Conservation (phyloP, 2,329 filamentous ascomycete species). For the Pestalotiopsis sp. region DNA sequence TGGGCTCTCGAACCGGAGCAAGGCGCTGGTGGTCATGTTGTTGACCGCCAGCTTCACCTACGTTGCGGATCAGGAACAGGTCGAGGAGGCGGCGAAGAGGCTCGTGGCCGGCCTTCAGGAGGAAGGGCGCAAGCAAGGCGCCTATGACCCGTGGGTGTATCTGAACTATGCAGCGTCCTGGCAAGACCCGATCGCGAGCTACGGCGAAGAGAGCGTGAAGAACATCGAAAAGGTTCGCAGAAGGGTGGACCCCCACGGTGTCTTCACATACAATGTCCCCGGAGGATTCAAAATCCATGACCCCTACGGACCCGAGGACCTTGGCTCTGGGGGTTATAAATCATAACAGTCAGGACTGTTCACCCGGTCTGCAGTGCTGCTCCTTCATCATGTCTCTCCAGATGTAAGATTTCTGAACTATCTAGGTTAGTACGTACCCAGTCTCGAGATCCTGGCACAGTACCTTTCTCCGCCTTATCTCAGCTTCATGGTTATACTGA, state of each 20-base stretch:
- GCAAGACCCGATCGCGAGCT: constrained; percentile 23
- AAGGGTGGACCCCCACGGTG: constrained; percentile 16
- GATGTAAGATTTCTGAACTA: no score
- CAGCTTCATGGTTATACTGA: no score
- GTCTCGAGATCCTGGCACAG: no score
- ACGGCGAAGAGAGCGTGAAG: constrained; percentile 18
- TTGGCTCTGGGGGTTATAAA: no score
- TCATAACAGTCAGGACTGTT: no score
- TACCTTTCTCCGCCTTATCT: no score
- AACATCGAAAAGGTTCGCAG: constrained; percentile 12
- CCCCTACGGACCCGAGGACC: background rate
- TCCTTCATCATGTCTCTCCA: no score
- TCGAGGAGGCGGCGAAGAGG: constrained; percentile 10
- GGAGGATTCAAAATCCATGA: constrained; percentile 23
- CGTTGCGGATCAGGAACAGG: constrained; percentile 11
- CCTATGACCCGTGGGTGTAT: constrained; percentile 22
- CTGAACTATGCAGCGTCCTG: constrained; percentile 21
- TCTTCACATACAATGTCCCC: constrained; percentile 19
- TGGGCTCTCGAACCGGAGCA: constrained; percentile 13
- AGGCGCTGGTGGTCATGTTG: constrained; percentile 12
- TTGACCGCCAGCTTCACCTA: constrained; percentile 12
- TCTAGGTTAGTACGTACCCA: no score
- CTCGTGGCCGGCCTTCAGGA: constrained; percentile 13
- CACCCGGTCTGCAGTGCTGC: no score
- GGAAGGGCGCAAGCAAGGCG: constrained; percentile 15